Base-by-base conservation (phyloP, 2,329 filamentous ascomycete species). In the Cryphonectria carpinicola region DNA sequence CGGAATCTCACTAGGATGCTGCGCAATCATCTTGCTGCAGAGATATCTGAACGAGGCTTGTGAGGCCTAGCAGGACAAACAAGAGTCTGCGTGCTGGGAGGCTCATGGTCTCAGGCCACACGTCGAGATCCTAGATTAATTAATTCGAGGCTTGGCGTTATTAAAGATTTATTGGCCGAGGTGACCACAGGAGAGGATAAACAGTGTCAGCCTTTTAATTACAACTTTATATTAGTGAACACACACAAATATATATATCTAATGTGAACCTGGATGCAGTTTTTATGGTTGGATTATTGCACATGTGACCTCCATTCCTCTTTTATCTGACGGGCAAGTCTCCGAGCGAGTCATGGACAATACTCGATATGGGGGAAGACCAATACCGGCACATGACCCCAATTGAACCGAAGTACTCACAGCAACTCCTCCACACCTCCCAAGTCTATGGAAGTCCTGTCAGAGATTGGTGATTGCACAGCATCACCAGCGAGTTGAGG, bases 1-100 rank as follows among this genome's bases (percentile, higher is more conserved):
- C 4, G 39, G n/a, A 1, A 25, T 13, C 61, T 63, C 25, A 63
- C 61, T 63, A 63, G 37, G 37, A 63, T 8, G 39, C 22, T n/a
- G 61, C 61, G 22, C 61, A 63, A 11, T 25, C 37, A 25, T 41
- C 61, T 14, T 63, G 61, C 39, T 63, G 61, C 37, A 41, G 5
- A 39, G 61, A 63, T n/a, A 63, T 10, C 39, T 63, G 14, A 13
- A 63, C 61, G 25, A 63, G 61, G 61, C 61, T 28, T n/a, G 61
- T 39, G 14, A 63, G 37, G 39, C 61, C 61, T 25, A 46, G 61
- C 37, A 63, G 7, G 10, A 32, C 10, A 25, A 63, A 63, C 4
- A 63, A 25, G 19, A 63, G 35, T 63, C 39, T 63, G 10, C 32
- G 32, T 32, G 8, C 1, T n/a, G n/a, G 5, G 11, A 28, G 13